phyloP scores from a whole-genome alignment of 1,284 basidiomycete species.

The Tilletia indica region DNA sequence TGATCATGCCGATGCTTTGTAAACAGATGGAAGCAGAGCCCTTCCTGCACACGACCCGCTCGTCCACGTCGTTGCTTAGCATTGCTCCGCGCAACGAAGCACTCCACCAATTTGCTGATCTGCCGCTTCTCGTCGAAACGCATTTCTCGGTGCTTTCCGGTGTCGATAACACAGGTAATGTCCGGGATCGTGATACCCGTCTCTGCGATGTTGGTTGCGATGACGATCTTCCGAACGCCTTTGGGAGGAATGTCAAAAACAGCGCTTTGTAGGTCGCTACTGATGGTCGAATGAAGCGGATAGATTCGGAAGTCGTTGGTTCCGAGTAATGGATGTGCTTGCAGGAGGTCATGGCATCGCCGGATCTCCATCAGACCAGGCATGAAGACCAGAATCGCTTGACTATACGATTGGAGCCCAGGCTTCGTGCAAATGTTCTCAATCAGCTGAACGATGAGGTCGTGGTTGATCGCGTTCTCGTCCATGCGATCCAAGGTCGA shows the following conservation, averaged over 20 bases:
- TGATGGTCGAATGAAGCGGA: constrained; percentile 79
- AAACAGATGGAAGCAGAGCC: constrained; percentile 93
- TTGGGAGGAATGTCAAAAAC: constrained; percentile 83
- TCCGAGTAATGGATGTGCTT: constrained; percentile 75
- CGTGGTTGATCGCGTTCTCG: constrained; percentile 70
- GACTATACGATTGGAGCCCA: constrained; percentile 66
- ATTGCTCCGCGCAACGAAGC: constrained; percentile 88
- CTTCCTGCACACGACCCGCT: constrained; percentile 86
- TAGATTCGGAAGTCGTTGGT: constrained; percentile 72
- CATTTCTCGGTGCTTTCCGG: constrained; percentile 73
- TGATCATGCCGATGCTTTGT: constrained; percentile 82
- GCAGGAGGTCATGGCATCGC: constrained; percentile 76
- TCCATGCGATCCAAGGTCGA: constrained; percentile 82
- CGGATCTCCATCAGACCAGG: constrained; percentile 84
- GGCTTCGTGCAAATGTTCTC: constrained; percentile 75
- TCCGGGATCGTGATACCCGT: constrained; percentile 98
- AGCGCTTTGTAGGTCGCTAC: constrained; percentile 74
- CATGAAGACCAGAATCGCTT: constrained; percentile 87
- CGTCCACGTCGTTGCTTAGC: constrained; percentile 87
- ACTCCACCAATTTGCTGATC: constrained; percentile 86
- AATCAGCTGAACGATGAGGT: constrained; percentile 72
- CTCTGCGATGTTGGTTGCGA: constrained; percentile 73
- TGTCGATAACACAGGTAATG: constrained; percentile 94
- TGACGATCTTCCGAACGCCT: constrained; percentile 85
- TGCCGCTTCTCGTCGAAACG: constrained; percentile 94